Base-by-base conservation (phyloP, 2,329 filamentous ascomycete genomes). In the Colletotrichum sp. region DNA sequence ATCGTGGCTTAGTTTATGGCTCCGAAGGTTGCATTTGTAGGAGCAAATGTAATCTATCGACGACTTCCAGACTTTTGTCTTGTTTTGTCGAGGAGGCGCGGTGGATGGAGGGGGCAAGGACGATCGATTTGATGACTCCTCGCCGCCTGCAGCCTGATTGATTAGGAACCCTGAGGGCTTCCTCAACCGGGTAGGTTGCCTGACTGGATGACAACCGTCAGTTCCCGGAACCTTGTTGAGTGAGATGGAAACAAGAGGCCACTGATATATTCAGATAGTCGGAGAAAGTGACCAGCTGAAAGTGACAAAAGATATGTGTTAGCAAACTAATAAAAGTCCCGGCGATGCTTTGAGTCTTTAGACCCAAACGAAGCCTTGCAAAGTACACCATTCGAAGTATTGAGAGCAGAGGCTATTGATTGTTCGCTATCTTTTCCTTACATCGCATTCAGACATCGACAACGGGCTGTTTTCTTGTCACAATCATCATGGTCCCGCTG, bases 301-400 rank as follows among this genome's bases (percentile, higher is more conserved):
- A 25, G n/a, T 7, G 10, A 13, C n/a, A 22, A 52, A 43, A n/a
- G 43, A 3, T 22, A 9, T 13, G 6, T 22, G n/a, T 22, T 22
- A 3, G 6, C 22, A 25, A 22, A 22, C 12, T 4, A 48, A 7
- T 12, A 12, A 48, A 48, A n/a, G 39, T 2, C 9, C 8, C 18
- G 2, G 39, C 18, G 18, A 3, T 48, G 4, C 6, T 12, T 22
- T 13, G 6, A 22, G 0, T 22, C n/a, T 52, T 0, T 4, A 4
- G 10, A 8, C 9, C 16, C n/a, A 22, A 5, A 22, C 0, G 0
- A 10, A 52, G 43, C n/a, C 12, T 52, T 52, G 43, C 12, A 52
- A 0, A 52, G 3, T 48, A 13, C n/a, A 48, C 10, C 5, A 8
- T 22, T 52, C 43, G 10, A 52, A 22, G 2, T 22, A 52, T 22